Base-by-base conservation (phyloP, 164 flowering plant species). In the Berberis vulgaris region DNA sequence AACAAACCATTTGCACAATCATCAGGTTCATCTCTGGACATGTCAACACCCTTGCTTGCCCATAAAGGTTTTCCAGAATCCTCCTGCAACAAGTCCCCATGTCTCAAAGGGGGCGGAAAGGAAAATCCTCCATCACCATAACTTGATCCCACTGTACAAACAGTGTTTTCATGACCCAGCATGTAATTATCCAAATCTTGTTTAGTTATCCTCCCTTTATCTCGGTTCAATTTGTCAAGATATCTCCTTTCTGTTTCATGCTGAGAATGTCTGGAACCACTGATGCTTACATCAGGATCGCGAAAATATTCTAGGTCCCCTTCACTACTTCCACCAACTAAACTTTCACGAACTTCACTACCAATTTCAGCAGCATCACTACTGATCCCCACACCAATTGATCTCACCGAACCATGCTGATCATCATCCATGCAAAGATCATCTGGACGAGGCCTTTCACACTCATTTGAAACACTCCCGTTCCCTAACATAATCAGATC, bases 311-410 rank as follows among this genome's bases (percentile, higher is more conserved):
- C 97, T 54, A 87, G 38, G 61, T 91, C 96, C 63, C 94, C 91
- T 81, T 91, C 90, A 72, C 92, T 87, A 64, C 87, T 85, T 49
- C 82, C 92, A 60, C 90, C 89, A 69, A 89, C 80, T 78, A 88
- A 83, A 78, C 91, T 85, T 70, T 86, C 96, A 38, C 86, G 83
- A 11, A 85, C 82, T 78, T 91, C 94, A 82, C 90, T 83, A 46
- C 97, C 99, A 55, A 89, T 67, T 64, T 95, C 97, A 72, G 94
- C 97, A 57, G 81, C 87, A 80, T 91, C 94, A 74, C 92, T 87
- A 65, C 82, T 91, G 69, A 91, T 91, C 11, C 99, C 97, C 41
- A 95, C 99, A 47, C 99, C 97, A 72, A 91, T 95, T 10, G 99
- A 95, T 77, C 99, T 82, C 60, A 95, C 99, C 5, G 97, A 87